Evolutionary conservation across 805 yeast species (phyloP).

Genomic region (Kodamaea neixiangensis): DNA sequence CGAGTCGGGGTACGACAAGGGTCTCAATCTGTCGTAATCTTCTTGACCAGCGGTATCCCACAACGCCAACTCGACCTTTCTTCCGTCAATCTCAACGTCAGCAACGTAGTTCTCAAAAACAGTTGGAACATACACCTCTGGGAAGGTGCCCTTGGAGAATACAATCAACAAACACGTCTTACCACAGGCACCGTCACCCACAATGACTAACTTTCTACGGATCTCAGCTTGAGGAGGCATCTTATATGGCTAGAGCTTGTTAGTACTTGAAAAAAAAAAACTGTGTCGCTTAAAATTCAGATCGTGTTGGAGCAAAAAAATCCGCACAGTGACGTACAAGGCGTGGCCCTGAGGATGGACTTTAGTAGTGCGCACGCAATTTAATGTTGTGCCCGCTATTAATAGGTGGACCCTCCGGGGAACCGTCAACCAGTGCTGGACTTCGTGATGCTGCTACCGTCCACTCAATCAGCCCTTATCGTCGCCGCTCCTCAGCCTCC

Average conservation of each 20-base stretch:
- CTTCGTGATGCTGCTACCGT: neutral
- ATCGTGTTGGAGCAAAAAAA: neutral
- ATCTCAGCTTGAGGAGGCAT: conserved; percentile 50
- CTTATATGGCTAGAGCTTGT: conserved; percentile 8
- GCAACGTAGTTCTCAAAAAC: conserved; percentile 98
- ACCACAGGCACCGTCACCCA: conserved; percentile 36
- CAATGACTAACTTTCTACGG: conserved; percentile 34
- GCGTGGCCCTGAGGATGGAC: neutral
- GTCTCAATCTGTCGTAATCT: conserved; percentile 64
- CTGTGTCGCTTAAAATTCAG: neutral
- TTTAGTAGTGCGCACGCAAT: too few relatives aligned
- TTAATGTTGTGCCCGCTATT: too few relatives aligned
- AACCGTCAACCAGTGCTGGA: too few relatives aligned
- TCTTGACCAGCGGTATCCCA: conserved; percentile 82
- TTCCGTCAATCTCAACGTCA: conserved; percentile 69
- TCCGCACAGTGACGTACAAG: neutral
- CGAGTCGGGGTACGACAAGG: conserved; percentile 43
- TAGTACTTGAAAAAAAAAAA: neutral
- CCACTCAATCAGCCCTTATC: neutral
- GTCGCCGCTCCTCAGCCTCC: neutral
- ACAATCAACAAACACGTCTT: conserved; percentile 34
- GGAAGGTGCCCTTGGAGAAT: conserved; percentile 33
- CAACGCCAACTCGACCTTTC: conserved; percentile 53
- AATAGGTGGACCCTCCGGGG: too few relatives aligned
- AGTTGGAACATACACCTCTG: conserved; percentile 33